Conservation (phyloP, 805 yeast species). For the Hanseniaspora vineae region DNA sequence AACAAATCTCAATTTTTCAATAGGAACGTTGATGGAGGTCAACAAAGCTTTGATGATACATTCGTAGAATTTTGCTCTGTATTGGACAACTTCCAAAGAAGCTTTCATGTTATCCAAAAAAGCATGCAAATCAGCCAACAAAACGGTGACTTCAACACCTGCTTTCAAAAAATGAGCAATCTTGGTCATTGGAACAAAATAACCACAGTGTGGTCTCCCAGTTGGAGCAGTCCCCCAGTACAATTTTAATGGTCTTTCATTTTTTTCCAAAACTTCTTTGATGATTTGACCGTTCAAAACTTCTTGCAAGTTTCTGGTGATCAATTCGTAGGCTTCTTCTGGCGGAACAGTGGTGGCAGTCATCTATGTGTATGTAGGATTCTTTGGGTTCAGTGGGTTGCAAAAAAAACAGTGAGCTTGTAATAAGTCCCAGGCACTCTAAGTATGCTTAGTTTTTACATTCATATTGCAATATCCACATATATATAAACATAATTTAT, state of each 20-base stretch:
- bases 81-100: conserved; percentile 76
- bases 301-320: conserved; percentile 83
- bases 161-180: conserved; percentile 90
- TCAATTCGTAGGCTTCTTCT: conserved; percentile 53
- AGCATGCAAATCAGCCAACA: conserved; percentile 93
- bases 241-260: conserved; percentile 69
- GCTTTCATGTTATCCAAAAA: conserved; percentile 98
- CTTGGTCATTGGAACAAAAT: conserved; percentile 96
- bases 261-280: conserved; percentile 66
- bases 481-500: too few species aligned
- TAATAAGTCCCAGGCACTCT: too few species aligned
- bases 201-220: conserved; percentile 97
- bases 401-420: too few species aligned
- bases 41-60: conserved; percentile 72
- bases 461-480: too few species aligned
- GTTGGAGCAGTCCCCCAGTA: conserved; percentile 99
- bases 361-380: conserved; percentile 2
- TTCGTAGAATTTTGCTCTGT: conserved; percentile 87
- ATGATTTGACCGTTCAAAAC: conserved; percentile 80
- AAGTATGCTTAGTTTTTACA: too few species aligned
- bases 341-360: conserved; percentile 29
- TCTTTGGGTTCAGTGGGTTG: neutral
- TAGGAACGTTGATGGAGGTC: conserved; percentile 78
- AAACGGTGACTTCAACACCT: conserved; percentile 86
- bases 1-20: conserved; percentile 73